These are phyloP conservation scores for Martensiomyces pterosporus DNA, from an alignment of 192 early-diverging fungal species.

Conservation along the genomic window DNA sequence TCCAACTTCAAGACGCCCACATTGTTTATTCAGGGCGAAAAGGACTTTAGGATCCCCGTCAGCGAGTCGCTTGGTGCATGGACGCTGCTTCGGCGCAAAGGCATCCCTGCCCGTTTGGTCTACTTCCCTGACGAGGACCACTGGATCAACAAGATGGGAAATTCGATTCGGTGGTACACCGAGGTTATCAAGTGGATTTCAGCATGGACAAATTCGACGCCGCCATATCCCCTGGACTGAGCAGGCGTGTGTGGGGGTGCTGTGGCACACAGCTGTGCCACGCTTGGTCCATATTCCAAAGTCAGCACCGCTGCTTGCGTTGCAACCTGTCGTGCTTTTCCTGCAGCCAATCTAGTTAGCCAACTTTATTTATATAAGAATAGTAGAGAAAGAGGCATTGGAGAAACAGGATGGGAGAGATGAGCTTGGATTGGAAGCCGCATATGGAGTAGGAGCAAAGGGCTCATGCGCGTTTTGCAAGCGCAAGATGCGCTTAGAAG, in stretches of 20 bases:
- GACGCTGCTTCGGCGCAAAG: constrained; percentile 61
- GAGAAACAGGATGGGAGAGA: no score
- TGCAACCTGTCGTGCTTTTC: no score
- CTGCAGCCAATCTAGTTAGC: no score
- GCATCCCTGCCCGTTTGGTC: constrained; percentile 55
- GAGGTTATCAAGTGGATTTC: constrained; percentile 56
- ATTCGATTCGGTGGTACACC: constrained; percentile 57
- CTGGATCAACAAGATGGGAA: constrained; percentile 59
- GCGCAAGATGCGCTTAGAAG: constrained; percentile 21
- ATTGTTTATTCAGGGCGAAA: constrained; percentile 59
- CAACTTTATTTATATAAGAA: no score
- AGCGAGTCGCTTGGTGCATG: constrained; percentile 60
- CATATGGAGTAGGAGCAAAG: no score
- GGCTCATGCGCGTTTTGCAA: no score
- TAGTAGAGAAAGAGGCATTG: neutral
- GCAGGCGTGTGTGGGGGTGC: no score
- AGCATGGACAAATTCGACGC: constrained; percentile 24
- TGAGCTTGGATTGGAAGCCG: no score
- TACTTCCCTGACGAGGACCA: constrained; percentile 67
- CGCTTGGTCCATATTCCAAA: no score
- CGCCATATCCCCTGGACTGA: constrained; percentile 31
- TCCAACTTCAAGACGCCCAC: constrained; percentile 63
- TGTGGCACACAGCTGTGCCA: no score
- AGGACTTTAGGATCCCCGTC: constrained; percentile 56
- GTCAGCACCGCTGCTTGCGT: no score